These are phyloP conservation scores for Lentinula aciculospora DNA, from an alignment of 768 basidiomycete genomes.

Conservation along the genomic window DNA sequence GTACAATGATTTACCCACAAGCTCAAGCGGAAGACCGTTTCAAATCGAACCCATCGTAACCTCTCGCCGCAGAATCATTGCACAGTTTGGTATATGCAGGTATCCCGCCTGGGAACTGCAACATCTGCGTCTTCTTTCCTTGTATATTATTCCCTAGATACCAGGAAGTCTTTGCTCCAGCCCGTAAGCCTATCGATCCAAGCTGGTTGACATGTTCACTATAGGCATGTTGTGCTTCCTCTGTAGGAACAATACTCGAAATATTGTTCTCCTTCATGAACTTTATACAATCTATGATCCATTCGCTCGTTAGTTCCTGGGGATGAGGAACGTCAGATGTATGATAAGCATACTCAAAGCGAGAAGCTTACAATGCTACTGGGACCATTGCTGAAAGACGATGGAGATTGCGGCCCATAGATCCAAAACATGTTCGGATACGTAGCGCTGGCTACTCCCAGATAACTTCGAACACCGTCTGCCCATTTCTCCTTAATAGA, in stretches of 20 bases:
- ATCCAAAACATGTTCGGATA: constrained; percentile 16
- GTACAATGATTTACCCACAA: too few species aligned
- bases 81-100: neutral
- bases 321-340: too few species aligned
- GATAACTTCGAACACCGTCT: constrained; percentile 9
- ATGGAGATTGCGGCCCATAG: constrained; percentile 13
- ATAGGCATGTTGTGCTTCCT: neutral
- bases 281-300: constrained; percentile 17
- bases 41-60: neutral
- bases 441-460: constrained; percentile 9
- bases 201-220: neutral
- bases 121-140: neutral
- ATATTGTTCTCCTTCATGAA: constrained; percentile 11
- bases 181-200: neutral
- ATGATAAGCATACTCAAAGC: too few species aligned
- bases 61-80: neutral
- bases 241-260: neutral
- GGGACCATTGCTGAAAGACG: constrained; percentile 12
- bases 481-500: constrained; percentile 6
- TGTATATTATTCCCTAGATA: constrained; percentile 11
- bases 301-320: constrained; percentile 20
- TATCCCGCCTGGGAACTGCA: neutral
- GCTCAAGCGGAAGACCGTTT: neutral
- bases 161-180: constrained; percentile 9
- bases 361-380: constrained; percentile 9